These are phyloP conservation scores for Infundibulicybe gibba DNA, from an alignment of 768 basidiomycete genomes.

Conservation along the genomic window DNA sequence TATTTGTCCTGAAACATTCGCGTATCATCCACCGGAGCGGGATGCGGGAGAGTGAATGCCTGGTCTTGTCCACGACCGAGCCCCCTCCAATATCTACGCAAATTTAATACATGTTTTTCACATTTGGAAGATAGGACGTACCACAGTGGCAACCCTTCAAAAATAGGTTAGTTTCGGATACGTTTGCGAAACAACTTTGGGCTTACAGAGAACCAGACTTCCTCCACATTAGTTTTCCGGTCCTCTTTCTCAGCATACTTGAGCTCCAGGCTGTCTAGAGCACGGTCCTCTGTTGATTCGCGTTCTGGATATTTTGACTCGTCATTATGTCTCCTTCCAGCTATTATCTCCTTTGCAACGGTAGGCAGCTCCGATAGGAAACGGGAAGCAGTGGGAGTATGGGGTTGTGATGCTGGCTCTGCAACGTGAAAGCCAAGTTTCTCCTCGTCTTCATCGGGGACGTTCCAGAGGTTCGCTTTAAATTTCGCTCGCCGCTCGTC, in stretches of 20 bases:
- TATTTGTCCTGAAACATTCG: slow-evolving; percentile 57
- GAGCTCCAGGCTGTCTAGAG: slow-evolving; percentile 16
- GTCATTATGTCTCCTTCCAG: no score
- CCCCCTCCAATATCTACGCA: slow-evolving; percentile 26
- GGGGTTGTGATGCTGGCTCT: slow-evolving; percentile 5
- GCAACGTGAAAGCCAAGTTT: slow-evolving; percentile 19
- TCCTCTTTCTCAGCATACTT: slow-evolving; percentile 15
- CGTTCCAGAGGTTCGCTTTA: slow-evolving; percentile 34
- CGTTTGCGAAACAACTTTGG: background rate
- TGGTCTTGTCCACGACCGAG: slow-evolving; percentile 35
- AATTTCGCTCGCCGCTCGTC: slow-evolving; percentile 49
- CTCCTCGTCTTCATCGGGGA: slow-evolving; percentile 23
- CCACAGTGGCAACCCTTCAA: slow-evolving; percentile 28
- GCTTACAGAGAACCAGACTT: slow-evolving; percentile 48
- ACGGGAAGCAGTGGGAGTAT: background rate
- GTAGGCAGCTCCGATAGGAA: no score
- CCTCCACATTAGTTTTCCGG: slow-evolving; percentile 33
- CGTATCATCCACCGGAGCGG: slow-evolving; percentile 71
- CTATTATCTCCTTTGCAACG: no score
- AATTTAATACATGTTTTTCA: background rate
- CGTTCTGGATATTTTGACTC: background rate
- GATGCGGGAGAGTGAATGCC: slow-evolving; percentile 48
- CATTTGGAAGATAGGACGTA: slow-evolving; percentile 5
- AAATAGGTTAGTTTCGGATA: background rate
- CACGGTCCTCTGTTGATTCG: slow-evolving; percentile 3